Conservation (phyloP, 306 rosid species). For the Crotalaria pallida region DNA sequence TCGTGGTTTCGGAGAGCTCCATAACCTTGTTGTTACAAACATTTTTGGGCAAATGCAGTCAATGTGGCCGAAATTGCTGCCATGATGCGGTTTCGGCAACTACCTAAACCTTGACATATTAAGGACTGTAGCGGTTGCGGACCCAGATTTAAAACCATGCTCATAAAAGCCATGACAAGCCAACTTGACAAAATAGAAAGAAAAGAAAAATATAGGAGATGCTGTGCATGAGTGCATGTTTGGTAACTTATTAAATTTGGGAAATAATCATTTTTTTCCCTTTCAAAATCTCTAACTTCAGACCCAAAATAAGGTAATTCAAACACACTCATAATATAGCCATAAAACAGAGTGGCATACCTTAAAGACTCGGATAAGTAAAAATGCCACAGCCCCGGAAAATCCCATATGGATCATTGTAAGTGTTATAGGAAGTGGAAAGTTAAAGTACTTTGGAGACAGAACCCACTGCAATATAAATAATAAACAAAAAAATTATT, state of each 20-base stretch:
- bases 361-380: slow-evolving; percentile 90
- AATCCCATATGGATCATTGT: slow-evolving; percentile 89
- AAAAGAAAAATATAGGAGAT: not conserved
- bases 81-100: too few relatives aligned
- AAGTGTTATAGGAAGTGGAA: slow-evolving; percentile 86
- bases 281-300: too few relatives aligned
- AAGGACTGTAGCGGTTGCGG: too few relatives aligned
- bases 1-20: too few relatives aligned
- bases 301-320: not conserved
- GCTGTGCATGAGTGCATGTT: not conserved
- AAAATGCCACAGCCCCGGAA: slow-evolving; percentile 86
- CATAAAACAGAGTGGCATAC: slow-evolving; percentile 27
- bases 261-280: too few relatives aligned
- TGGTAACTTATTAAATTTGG: not conserved
- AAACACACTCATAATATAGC: not conserved
- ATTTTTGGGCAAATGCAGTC: too few relatives aligned
- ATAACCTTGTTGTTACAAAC: too few relatives aligned
- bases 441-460: slow-evolving; percentile 88
- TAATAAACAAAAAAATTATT: not conserved
- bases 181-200: not conserved
- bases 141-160: too few relatives aligned
- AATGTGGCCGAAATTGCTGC: too few relatives aligned
- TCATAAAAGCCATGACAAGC: not conserved
- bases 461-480: slow-evolving; percentile 79
- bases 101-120: too few relatives aligned